Conservation (phyloP, 176 grass and related monocot species). For the Oryza coarctata region DNA sequence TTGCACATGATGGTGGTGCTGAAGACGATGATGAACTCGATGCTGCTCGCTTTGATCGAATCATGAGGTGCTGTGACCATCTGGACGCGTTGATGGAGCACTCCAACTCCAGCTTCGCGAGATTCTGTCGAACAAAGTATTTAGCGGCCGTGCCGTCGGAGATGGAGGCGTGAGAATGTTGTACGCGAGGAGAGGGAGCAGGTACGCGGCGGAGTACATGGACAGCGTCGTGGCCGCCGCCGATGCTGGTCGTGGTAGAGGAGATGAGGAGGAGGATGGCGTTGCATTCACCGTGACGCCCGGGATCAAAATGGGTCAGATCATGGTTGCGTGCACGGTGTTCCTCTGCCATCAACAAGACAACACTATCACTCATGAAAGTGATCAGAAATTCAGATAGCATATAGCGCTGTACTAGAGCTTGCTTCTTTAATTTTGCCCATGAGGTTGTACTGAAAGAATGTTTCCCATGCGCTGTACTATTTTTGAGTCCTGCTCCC, state of each 20-base stretch:
- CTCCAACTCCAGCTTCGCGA: background rate
- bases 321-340: slow-evolving; percentile 11
- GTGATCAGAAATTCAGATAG: background rate
- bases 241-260: rapidly evolving
- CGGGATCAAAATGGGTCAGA: background rate
- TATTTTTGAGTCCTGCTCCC: too few species aligned
- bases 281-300: slow-evolving; percentile 16
- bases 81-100: slow-evolving; percentile 13
- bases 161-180: background rate
- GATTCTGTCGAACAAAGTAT: background rate
- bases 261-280: too few species aligned
- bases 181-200: slow-evolving; percentile 2
- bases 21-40: background rate
- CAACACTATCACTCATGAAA: background rate
- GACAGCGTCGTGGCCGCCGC: background rate
- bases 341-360: background rate
- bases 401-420: background rate
- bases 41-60: background rate
- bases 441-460: background rate
- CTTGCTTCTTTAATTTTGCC: background rate
- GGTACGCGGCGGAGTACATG: background rate
- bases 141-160: background rate
- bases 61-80: slow-evolving; percentile 1
- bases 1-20: background rate
- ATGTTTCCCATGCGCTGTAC: too few species aligned